These are phyloP conservation scores for Neocucurbitaria cava DNA, from an alignment of 2,329 filamentous ascomycete species.

Conservation along the genomic window DNA sequence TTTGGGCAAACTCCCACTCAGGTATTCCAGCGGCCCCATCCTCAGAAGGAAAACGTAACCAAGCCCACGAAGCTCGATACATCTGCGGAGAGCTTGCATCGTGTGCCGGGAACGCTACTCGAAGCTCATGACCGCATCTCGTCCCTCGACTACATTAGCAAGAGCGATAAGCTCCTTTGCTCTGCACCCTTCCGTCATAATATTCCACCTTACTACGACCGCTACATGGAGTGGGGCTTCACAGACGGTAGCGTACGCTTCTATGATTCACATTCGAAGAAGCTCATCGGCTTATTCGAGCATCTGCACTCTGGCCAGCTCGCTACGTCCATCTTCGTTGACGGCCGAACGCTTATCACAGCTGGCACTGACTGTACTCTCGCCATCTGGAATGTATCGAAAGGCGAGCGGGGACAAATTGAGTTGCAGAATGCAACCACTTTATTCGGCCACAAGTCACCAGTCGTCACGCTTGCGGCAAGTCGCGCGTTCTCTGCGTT, in stretches of 20 bases:
- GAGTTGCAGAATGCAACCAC: slow-evolving; percentile 81
- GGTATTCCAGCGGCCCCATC: slow-evolving; percentile 84
- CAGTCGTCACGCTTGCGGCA: slow-evolving; percentile 81
- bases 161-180: slow-evolving; percentile 82
- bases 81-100: slow-evolving; percentile 75
- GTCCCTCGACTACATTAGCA: slow-evolving; percentile 77
- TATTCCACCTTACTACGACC: slow-evolving; percentile 84
- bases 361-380: slow-evolving; percentile 92
- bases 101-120: slow-evolving; percentile 79
- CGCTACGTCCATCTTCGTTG: slow-evolving; percentile 81
- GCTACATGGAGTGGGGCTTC: slow-evolving; percentile 95
- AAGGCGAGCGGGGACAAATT: slow-evolving; percentile 66
- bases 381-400: slow-evolving; percentile 78
- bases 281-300: slow-evolving; percentile 86
- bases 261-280: slow-evolving; percentile 82
- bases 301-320: slow-evolving; percentile 92
- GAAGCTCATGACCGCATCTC: slow-evolving; percentile 79
- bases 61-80: slow-evolving; percentile 77
- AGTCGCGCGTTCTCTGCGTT: slow-evolving; percentile 89
- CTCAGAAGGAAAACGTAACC: slow-evolving; percentile 71
- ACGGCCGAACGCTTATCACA: slow-evolving; percentile 89
- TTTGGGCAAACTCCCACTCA: slow-evolving; percentile 98
- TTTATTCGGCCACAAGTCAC: slow-evolving; percentile 87
- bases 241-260: slow-evolving; percentile 92
- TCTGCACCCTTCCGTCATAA: slow-evolving; percentile 86